Evolutionary conservation across 208 protist genomes (phyloP).

Genomic region (Herpetomonas muscarum): DNA sequence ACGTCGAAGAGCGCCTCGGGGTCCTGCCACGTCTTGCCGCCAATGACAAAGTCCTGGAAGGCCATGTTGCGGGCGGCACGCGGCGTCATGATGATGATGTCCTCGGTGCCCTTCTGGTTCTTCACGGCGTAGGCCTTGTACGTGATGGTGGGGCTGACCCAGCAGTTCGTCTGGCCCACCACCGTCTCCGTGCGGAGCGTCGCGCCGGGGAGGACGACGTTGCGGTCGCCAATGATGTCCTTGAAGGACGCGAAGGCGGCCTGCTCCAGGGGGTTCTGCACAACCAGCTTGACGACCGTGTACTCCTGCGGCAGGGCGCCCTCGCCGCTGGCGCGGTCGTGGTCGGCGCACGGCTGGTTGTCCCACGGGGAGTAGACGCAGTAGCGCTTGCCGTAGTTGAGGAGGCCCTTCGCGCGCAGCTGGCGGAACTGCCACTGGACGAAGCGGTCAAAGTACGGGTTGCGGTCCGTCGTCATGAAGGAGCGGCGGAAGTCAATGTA

Average conservation of each 20-base stretch:
- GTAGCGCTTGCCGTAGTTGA: constrained; percentile 97
- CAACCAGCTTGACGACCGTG: constrained; percentile 96
- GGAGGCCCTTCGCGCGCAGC: constrained; percentile 86
- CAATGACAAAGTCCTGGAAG: constrained; percentile 93
- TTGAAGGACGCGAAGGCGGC: constrained; percentile 50
- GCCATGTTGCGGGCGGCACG: constrained; percentile 94
- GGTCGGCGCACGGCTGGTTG: constrained; percentile 99
- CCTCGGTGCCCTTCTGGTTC: constrained; percentile 62
- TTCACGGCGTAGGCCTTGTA: constrained; percentile 95
- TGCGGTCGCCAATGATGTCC: constrained; percentile 54
- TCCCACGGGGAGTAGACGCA: constrained; percentile 99
- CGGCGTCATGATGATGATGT: constrained; percentile 95
- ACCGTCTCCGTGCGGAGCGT: constrained; percentile 99
- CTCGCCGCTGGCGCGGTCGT: constrained; percentile 98
- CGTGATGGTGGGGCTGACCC: constrained; percentile 94
- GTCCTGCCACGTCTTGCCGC: constrained; percentile 75
- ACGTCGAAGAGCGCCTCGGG: constrained; percentile 83
- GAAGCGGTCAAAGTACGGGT: constrained; percentile 99
- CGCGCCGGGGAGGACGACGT: constrained; percentile 96
- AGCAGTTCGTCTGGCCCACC: constrained; percentile 99
- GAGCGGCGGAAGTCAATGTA: constrained; percentile 98
- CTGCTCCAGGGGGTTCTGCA: constrained; percentile 84
- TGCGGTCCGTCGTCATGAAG: constrained; percentile 99
- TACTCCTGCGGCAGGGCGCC: constrained; percentile 98
- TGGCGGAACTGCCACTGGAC: constrained; percentile 97